Percentiles rank a stretch among this genome's conserved stretches.
Conservation (phyloP, 176 grass and related monocot species). For the Eleusine indica region DNA sequence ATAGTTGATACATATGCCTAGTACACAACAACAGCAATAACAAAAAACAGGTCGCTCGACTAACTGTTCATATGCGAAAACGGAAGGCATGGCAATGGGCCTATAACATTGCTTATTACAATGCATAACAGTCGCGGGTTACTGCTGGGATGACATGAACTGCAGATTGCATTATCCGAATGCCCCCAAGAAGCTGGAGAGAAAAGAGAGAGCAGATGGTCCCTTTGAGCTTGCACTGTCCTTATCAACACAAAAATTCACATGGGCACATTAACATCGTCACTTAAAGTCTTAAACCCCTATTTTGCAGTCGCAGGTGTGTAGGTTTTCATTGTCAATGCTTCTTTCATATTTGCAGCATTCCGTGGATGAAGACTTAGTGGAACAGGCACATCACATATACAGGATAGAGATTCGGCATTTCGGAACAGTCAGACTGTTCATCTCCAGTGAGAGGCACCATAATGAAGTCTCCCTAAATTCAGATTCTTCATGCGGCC, state of each 20-base stretch:
- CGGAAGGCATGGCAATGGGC: neutral
- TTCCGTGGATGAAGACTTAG: constrained; percentile 19
- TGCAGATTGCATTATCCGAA: constrained; percentile 31
- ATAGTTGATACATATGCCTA: constrained; percentile 23
- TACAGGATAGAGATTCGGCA: constrained; percentile 33
- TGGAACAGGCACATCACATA: constrained; percentile 32
- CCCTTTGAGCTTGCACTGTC: neutral
- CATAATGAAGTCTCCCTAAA: constrained; percentile 30
- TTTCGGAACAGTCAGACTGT: constrained; percentile 22
- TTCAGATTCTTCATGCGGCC: constrained; percentile 40
- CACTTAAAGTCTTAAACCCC: neutral
- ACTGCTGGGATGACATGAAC: constrained; percentile 42
- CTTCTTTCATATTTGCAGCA: constrained; percentile 28
- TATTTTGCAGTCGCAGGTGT: constrained; percentile 32
- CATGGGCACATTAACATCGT: constrained; percentile 40
- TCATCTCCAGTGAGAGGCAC: constrained; percentile 13
- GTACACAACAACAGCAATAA: neutral
- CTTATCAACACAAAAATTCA: constrained; percentile 37
- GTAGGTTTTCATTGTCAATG: neutral
- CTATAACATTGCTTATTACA: constrained; percentile 21
- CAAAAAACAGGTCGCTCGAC: neutral
- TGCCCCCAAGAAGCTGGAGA: constrained; percentile 20
- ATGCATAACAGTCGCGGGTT: constrained; percentile 21
- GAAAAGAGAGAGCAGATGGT: constrained; percentile 34
- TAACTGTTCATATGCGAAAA: neutral